Percentiles rank a stretch among this genome's conserved stretches.
These are phyloP conservation scores for Eragrostis tef DNA, from an alignment of 202 grass and related monocot species.

Conservation along the genomic window DNA sequence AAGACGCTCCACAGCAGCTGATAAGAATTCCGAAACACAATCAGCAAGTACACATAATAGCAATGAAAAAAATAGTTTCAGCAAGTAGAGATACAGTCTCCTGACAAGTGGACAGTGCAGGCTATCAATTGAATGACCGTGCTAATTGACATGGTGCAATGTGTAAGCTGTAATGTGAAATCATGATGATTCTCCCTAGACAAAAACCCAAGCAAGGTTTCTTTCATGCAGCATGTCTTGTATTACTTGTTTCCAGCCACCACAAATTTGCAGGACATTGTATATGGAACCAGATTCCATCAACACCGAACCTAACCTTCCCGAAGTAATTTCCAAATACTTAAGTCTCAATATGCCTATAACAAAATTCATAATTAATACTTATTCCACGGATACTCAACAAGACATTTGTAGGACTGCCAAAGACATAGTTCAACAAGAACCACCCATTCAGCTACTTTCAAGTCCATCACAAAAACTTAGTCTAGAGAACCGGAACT, in stretches of 20 bases:
- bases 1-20: conserved; percentile 88
- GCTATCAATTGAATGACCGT: background rate
- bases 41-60: conserved; percentile 36
- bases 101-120: conserved; percentile 18
- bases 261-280: background rate
- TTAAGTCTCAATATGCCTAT: background rate
- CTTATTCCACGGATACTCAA: background rate
- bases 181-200: background rate
- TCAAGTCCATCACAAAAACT: background rate
- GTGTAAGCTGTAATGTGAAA: background rate
- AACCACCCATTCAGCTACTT: background rate
- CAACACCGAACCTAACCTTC: background rate
- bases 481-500: background rate
- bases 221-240: background rate
- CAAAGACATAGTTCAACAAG: background rate
- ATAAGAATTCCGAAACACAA: conserved; percentile 52
- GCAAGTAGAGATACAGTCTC: background rate
- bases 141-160: background rate
- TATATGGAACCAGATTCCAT: background rate
- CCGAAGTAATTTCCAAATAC: background rate
- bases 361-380: background rate
- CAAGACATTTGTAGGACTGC: background rate
- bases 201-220: background rate
- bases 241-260: background rate
- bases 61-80: conserved; percentile 11